Conservation (phyloP, 2,329 filamentous ascomycete genomes). For the Fonsecaea multimorphosa region DNA sequence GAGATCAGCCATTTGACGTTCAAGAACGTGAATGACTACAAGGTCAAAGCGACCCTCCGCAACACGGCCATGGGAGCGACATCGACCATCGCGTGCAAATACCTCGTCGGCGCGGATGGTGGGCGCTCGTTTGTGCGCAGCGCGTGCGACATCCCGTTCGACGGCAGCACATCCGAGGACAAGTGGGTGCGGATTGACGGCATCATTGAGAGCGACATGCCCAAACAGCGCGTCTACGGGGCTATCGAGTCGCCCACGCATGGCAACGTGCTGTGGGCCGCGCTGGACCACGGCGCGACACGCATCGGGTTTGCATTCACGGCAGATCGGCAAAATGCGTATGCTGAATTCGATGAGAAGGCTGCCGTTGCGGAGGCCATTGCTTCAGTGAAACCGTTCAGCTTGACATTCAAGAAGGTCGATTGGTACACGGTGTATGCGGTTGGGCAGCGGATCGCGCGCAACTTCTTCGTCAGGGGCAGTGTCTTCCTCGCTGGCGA, state of each 20-base stretch:
- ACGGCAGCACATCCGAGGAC: neutral
- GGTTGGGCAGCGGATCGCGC: constrained; percentile 7
- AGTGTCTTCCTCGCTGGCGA: constrained; percentile 39
- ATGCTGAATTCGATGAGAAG: constrained; percentile 1
- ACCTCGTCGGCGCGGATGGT: constrained; percentile 10
- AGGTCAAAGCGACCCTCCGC: neutral
- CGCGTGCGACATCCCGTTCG: neutral
- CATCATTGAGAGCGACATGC: neutral
- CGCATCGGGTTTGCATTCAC: constrained; percentile 8
- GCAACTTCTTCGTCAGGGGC: neutral
- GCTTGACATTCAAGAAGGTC: constrained; percentile 1
- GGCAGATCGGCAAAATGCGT: neutral
- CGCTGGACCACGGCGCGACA: constrained; percentile 6
- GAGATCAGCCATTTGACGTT: too few relatives aligned
- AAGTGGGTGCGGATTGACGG: constrained; percentile 18
- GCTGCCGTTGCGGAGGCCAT: constrained; percentile 2
- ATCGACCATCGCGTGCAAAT: neutral
- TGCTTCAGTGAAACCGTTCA: constrained; percentile 12
- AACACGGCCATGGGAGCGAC: neutral
- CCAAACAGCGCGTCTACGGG: neutral
- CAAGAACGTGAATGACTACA: too few relatives aligned
- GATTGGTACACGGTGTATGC: constrained; percentile 15
- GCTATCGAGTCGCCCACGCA: constrained; percentile 8
- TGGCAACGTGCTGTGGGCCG: constrained; percentile 19
- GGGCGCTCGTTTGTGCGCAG: neutral